Base-by-base conservation (phyloP, 768 basidiomycete species). In the Tulasnella sp. region DNA sequence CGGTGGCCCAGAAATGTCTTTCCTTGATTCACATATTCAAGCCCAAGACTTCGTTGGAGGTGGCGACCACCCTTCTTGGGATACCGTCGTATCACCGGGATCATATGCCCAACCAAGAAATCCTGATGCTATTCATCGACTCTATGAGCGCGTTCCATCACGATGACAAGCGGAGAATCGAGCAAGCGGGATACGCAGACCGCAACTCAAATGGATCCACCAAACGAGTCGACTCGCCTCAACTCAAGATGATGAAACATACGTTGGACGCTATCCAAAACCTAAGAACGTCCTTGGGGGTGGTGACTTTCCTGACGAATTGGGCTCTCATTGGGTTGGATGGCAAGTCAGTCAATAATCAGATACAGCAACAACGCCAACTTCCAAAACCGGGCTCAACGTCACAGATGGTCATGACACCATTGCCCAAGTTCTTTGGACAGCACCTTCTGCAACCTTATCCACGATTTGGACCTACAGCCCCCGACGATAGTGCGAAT, bases 81-180 rank as follows among this genome's bases (percentile, higher is more conserved):
- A 68, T 91, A 15, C 70, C 77, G 12, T 61, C 63, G 3, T 79
- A 78, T 58, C 76, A 80, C 57, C 59, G 65, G 3, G 60, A 62
- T 15, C 64, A 68, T 46, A 69, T 79, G 53, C 68, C 72, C 28
- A 63, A 74, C 37, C 63, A 67, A 28, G 78, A 78, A 54, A 70
- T 89, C 9, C 79, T 77, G 5, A 58, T 86, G 48, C 64, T 91
- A 32, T 76, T 75, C 8, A 67, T 90, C 40, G 87, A 91, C 64
- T 86, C 85, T 12, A 63, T 86, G 53, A 80, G 79, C 61, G 62
- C 83, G 0, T 85, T 81, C 60, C 76, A 84, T 64, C 90, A 88
- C 87, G 55, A 71, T 2, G 86, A 90, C 61, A 76, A 81, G 35
- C 79, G 78, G 60, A 67, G 69, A 33, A 65, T 66, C 27, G 84